Evolutionary conservation across 129 eudicot genomes (phyloP), one percentile per base, ranked within the genome.

Genomic region (Arctium minus): DNA sequence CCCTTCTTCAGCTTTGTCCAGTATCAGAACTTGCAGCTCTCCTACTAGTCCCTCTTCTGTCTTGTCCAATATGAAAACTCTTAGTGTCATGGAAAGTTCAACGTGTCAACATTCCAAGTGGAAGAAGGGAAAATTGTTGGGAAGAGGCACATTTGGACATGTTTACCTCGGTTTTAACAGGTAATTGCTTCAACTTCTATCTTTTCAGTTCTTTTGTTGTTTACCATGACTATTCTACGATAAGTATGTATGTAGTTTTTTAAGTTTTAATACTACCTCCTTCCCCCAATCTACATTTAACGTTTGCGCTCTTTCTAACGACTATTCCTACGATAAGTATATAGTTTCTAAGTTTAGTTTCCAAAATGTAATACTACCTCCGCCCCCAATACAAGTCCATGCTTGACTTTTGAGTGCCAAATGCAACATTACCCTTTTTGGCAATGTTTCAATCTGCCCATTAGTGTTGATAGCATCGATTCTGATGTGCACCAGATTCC

Each of bases 121-220:
- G 97, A 90, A 86, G 83, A 92, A 90, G 80, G 97, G 97, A 60
- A 90, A 75, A 87, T 94, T 92, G 71, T 89, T 92, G 3, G 97
- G 97, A 50, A 83, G 97, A 86, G 97, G 97, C 81, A 90, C 92
- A n/a, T 92, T 92, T 87, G 97, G 97, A 29, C 97, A 92, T 86
- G 97, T 92, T 65, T 92, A 90, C 87, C 92, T 90, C 38, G 97
- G 97, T 8, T 92, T 92, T 84, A 92, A 92, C 85, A 86, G 92
- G 97, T 92, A 85, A 81, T 8, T 50, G 18, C 2, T 27, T 72
- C 48, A 1, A 3, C 8, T 4, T 65, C 12, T 11, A 39, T 53
- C 29, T 50, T 68, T 33, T 12, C 8, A 42, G 53, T 53, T 46
- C 72, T 71, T 50, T 33, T 35, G 36, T 53, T 53, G 40, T 35